phyloP scores from a whole-genome alignment of 192 early-diverging fungal genomes.

The Helicostylum pulchrum region DNA sequence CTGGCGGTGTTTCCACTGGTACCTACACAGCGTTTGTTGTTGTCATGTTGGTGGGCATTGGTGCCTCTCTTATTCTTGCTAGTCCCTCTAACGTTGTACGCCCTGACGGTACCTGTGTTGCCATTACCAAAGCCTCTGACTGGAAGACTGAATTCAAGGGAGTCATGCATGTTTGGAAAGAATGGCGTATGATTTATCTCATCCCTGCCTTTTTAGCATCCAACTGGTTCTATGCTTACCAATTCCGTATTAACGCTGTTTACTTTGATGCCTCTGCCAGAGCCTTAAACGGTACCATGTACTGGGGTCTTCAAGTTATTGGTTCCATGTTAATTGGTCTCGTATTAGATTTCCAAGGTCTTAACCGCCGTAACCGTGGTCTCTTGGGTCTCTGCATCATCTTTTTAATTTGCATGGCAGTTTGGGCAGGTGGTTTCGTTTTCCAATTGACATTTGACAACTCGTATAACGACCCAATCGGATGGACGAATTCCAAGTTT shows the following conservation, averaged over 20 bases:
- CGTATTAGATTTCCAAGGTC: conserved; percentile 26
- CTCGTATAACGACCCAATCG: conserved; percentile 43
- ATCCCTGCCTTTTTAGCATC: conserved; percentile 66
- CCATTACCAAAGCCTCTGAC: conserved; percentile 57
- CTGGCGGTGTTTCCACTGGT: conserved; percentile 33
- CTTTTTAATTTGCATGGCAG: conserved; percentile 21
- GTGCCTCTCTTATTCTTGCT: conserved; percentile 13
- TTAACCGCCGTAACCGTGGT: conserved; percentile 27
- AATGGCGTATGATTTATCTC: conserved; percentile 62
- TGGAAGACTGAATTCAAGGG: conserved; percentile 52
- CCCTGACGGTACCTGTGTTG: conserved; percentile 62
- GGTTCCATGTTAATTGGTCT: conserved; percentile 24
- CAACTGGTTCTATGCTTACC: conserved; percentile 79
- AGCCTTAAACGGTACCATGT: conserved; percentile 67
- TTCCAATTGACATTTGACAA: conserved; percentile 35
- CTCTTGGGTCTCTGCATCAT: conserved; percentile 19
- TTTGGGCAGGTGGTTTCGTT: conserved; percentile 30
- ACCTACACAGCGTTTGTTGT: conserved; percentile 32
- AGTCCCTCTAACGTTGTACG: conserved; percentile 56
- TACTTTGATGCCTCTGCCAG: conserved; percentile 70
- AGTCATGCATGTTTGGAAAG: conserved; percentile 51
- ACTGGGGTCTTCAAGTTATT: conserved; percentile 54
- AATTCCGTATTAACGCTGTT: conserved; percentile 62
- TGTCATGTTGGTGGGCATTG: conserved; percentile 28
- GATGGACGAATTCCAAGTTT: conserved; percentile 40